Evolutionary conservation across 352 stramenopile species (phyloP).

Genomic region (Phytophthora melonis): DNA sequence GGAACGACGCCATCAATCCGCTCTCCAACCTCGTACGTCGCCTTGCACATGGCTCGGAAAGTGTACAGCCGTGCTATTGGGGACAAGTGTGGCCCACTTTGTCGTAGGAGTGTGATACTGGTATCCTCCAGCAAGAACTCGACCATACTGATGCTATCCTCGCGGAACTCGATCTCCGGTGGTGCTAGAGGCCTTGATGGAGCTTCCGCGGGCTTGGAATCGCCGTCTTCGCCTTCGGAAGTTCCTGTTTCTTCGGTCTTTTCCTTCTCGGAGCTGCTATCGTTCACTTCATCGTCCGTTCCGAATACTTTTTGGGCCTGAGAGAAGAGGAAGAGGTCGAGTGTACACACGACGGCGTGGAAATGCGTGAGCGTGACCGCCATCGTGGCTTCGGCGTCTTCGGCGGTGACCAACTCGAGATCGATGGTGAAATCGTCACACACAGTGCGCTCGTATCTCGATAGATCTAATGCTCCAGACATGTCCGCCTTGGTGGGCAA

Average conservation of each 20-base stretch:
- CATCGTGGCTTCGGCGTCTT: conserved; percentile 58
- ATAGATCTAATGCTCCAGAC: background rate
- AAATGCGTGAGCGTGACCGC: conserved; percentile 74
- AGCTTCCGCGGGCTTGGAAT: conserved; percentile 5
- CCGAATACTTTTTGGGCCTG: conserved; percentile 36
- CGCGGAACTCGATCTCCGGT: conserved; percentile 25
- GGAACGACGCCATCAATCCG: conserved; percentile 25
- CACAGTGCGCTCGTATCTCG: conserved; percentile 61
- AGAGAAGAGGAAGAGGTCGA: conserved; percentile 55
- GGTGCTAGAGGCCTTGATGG: conserved; percentile 8
- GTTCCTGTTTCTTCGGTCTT: background rate
- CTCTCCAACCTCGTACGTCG: conserved; percentile 50
- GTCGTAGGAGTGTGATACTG: conserved; percentile 75
- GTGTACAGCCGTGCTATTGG: conserved; percentile 72
- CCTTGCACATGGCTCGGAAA: conserved; percentile 73
- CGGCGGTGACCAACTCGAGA: conserved; percentile 67
- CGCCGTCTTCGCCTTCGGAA: conserved; percentile 4
- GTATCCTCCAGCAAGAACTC: conserved; percentile 72
- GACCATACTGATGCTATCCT: conserved; percentile 44
- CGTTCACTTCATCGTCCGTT: conserved; percentile 26
- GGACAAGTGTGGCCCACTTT: conserved; percentile 80
- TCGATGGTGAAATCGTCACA: conserved; percentile 83
- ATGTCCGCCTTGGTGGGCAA: conserved; percentile 13
- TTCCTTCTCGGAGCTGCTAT: conserved; percentile 10
- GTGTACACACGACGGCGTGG: conserved; percentile 68